Evolutionary conservation across 2,329 filamentous ascomycete genomes (phyloP), one percentile per base, ranked within the genome.

Genomic region (Periconia sp.): DNA sequence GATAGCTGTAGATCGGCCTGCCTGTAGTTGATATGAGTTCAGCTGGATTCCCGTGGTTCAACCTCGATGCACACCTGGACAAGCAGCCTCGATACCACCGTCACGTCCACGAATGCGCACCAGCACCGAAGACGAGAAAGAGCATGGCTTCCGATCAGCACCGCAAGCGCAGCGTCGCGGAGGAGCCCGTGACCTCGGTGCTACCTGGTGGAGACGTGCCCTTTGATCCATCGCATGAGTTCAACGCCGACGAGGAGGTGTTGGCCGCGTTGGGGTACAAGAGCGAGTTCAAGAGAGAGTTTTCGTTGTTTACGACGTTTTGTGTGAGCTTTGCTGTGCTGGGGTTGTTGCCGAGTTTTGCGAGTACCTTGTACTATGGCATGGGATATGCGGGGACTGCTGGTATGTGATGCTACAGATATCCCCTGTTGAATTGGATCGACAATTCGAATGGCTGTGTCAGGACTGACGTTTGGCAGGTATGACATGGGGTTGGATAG

Each of bases 401-500:
- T 19, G 71, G 70, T 57, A 59, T 24, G 63, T 53, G 16, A 23
- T 23, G 24, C 17, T 16, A 22, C 4, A 23, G 39, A 28, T 5
- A 7, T 21, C 6, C 7, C 7, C 16, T 25, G 22, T 17, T 23
- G 25, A 21, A 15, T 24, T 36, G 8, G 28, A 25, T 11, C 6
- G 29, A 31, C 11, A 31, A 25, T 25, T 31, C 5, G 23, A 22
- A 24, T 33, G 9, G 11, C 33, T 28, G 16, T 21, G 16, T 19
- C 3, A 23, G 23, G 23, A 17, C 46, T 59, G 24, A 55, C 41
- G 25, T 28, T 21, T 29, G 6, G n/a, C 75, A 45, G 83, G 84
- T 17, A 87, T 88, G 84, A 84, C 84, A 2, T 89, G 86, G 86
- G 87, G 86, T 4, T 90, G 87, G 86, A 70, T 89, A 19, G 75